phyloP scores from a whole-genome alignment of 1,139 yeast species.

The Pneumocystis carinii region DNA sequence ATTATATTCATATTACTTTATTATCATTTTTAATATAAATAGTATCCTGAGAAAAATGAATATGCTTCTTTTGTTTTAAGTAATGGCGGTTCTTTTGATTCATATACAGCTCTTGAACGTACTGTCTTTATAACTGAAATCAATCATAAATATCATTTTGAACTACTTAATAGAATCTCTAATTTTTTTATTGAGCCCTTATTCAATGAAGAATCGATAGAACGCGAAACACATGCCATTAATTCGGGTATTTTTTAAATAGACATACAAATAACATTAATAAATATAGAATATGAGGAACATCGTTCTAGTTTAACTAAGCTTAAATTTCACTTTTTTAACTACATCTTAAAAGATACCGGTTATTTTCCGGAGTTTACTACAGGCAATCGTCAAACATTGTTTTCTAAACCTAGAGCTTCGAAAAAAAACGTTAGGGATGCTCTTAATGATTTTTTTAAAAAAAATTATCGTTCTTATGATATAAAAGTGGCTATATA shows the following conservation, averaged over 20 bases:
- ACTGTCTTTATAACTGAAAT: slow-evolving; percentile 87
- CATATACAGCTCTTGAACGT: slow-evolving; percentile 77
- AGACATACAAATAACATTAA: not conserved
- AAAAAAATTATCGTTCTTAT: slow-evolving; percentile 48
- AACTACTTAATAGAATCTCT: slow-evolving; percentile 82
- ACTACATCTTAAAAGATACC: slow-evolving; percentile 48
- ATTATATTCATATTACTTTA: not conserved
- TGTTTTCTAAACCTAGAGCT: slow-evolving; percentile 39
- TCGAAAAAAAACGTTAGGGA: slow-evolving; percentile 51
- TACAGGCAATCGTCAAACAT: slow-evolving; percentile 54
- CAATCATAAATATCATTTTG: slow-evolving; percentile 57
- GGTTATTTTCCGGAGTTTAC: slow-evolving; percentile 64
- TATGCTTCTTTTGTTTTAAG: slow-evolving; percentile 63
- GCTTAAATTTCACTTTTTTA: slow-evolving; percentile 76
- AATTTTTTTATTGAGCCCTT: slow-evolving; percentile 83
- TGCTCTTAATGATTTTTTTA: slow-evolving; percentile 46
- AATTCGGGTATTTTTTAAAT: slow-evolving; percentile 57
- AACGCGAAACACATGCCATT: slow-evolving; percentile 84
- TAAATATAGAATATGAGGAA: slow-evolving; percentile 54
- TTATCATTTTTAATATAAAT: not conserved
- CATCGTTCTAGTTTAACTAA: slow-evolving; percentile 79
- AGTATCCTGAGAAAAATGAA: slow-evolving; percentile 84
- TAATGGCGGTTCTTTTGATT: slow-evolving; percentile 56
- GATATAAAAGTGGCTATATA: slow-evolving; percentile 75
- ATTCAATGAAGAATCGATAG: slow-evolving; percentile 67